Evolutionary conservation across 2,329 filamentous ascomycete species (phyloP).

Genomic region (Penicillium italicum): DNA sequence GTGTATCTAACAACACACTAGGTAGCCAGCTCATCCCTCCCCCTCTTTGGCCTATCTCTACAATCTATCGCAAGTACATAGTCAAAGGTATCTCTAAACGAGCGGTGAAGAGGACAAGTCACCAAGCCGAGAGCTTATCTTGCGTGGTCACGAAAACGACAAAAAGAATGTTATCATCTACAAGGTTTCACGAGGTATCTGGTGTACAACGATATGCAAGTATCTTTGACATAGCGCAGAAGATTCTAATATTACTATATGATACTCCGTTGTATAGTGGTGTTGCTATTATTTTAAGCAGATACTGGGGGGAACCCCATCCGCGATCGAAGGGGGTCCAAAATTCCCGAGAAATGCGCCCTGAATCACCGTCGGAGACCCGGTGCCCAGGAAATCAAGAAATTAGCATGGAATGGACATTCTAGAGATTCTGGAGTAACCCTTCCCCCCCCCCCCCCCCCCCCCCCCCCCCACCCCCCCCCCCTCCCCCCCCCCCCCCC

Average conservation of each 20-base stretch:
- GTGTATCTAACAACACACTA: not conserved
- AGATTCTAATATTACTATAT: not conserved
- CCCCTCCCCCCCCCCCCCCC: too few relatives aligned
- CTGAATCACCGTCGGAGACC: slow-evolving; percentile 5
- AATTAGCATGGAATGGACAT: slow-evolving; percentile 8
- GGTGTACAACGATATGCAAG: not conserved
- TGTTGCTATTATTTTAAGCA: not conserved
- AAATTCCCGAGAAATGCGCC: not conserved
- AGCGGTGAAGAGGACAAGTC: slow-evolving; percentile 11
- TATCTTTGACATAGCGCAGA: not conserved
- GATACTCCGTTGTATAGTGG: not conserved
- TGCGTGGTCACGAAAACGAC: not conserved
- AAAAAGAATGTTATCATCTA: slow-evolving; percentile 2
- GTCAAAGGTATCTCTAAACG: not conserved
- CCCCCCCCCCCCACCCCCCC: too few relatives aligned
- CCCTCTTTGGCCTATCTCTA: not conserved
- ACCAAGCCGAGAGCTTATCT: slow-evolving; percentile 1
- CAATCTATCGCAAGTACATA: not conserved
- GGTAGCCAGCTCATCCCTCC: slow-evolving; percentile 3
- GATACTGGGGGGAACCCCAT: not conserved
- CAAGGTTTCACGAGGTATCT: not conserved
- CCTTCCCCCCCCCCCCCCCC: too few relatives aligned
- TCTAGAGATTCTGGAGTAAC: slow-evolving; percentile 5
- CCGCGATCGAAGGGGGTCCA: not conserved
- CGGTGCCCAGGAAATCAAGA: slow-evolving; percentile 12